A percentile compares a stretch with the other conserved stretches of the same genome.
Evolutionary conservation across 768 basidiomycete genomes (phyloP).

Genomic region (Naganishia vaughanmartiniae): DNA sequence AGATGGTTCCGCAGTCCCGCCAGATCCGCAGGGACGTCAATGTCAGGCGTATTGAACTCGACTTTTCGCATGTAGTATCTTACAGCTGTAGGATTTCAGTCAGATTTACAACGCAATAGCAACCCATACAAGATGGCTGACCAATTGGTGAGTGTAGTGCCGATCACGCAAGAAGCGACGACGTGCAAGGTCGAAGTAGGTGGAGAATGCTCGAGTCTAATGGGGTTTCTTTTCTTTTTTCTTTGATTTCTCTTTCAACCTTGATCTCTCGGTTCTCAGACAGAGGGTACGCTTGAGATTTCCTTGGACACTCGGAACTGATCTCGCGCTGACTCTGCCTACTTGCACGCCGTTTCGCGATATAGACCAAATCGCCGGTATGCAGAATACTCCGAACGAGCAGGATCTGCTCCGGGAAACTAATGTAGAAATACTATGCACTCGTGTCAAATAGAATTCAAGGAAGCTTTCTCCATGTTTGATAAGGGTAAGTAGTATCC

Average conservation of each 20-base stretch:
- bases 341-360: not conserved
- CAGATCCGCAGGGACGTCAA: not conserved
- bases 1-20: too few species aligned
- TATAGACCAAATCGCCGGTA: slow-evolving; percentile 86
- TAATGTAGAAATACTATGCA: not conserved
- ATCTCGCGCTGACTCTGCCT: slow-evolving; percentile 1
- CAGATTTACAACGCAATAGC: not conserved
- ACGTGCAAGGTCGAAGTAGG: not conserved
- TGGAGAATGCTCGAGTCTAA: slow-evolving; percentile 6
- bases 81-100: not conserved
- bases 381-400: not conserved
- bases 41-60: not conserved
- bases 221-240: slow-evolving; percentile 7
- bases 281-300: slow-evolving; percentile 47
- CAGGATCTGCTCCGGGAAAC: not conserved
- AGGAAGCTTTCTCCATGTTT: slow-evolving; percentile 97
- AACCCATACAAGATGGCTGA: slow-evolving; percentile 56
- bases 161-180: not conserved
- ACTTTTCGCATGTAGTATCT: too few species aligned
- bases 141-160: slow-evolving; percentile 56
- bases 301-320: not conserved
- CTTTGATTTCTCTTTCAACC: not conserved
- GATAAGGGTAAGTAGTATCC: slow-evolving; percentile 65
- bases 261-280: slow-evolving; percentile 37
- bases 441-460: slow-evolving; percentile 67